Percentiles rank a stretch among this genome's conserved stretches.
These are phyloP conservation scores for Xylaria sp. DNA, from an alignment of 495 filamentous ascomycete species.

Conservation along the genomic window DNA sequence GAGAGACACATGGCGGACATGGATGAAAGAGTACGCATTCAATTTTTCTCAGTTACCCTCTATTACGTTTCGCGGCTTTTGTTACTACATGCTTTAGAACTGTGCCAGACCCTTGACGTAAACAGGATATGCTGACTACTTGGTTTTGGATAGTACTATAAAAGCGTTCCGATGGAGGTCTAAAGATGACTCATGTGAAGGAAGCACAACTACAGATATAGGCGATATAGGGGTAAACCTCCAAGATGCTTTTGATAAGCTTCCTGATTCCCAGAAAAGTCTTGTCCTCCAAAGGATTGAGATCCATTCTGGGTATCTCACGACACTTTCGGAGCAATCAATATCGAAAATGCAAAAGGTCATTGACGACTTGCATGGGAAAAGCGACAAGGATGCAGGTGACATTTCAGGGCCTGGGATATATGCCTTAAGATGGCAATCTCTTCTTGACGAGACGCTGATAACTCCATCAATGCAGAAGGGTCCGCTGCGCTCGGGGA, in stretches of 20 bases:
- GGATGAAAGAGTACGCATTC: conserved; percentile 42
- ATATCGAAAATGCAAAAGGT: conserved; percentile 53
- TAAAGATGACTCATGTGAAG: background rate
- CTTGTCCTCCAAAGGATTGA: conserved; percentile 53
- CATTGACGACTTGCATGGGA: conserved; percentile 42
- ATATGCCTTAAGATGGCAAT: conserved; percentile 69
- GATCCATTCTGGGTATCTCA: conserved; percentile 61
- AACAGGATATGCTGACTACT: conserved; percentile 7
- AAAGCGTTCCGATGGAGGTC: conserved; percentile 6
- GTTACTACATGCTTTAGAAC: background rate
- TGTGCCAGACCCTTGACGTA: background rate
- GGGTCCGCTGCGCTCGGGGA: conserved; percentile 58
- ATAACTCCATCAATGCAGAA: conserved; percentile 59
- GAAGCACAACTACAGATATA: background rate
- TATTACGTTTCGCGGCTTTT: background rate
- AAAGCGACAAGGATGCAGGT: conserved; percentile 15
- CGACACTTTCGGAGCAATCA: conserved; percentile 55
- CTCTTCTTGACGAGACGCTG: conserved; percentile 63
- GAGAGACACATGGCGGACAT: conserved; percentile 55
- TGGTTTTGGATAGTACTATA: conserved; percentile 11
- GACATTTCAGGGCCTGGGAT: conserved; percentile 63
- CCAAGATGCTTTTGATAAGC: conserved; percentile 51
- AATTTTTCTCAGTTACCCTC: background rate
- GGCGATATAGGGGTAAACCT: conserved; percentile 55
- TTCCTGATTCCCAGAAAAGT: conserved; percentile 47